phyloP scores from a whole-genome alignment of 371 early-diverging fungal species.

The Batrachochytrium dendrobatidis region DNA sequence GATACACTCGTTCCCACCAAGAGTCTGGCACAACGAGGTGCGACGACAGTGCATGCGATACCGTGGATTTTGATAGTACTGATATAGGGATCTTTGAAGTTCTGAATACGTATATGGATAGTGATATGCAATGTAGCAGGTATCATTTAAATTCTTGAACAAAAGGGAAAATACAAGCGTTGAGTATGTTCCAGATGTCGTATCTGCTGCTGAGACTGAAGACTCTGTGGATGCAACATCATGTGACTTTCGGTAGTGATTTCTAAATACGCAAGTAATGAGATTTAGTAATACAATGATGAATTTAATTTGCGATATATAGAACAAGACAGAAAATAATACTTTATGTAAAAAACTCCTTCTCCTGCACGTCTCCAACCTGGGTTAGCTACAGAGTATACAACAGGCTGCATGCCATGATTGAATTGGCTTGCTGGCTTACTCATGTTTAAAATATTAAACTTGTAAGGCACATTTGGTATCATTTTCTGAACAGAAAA shows the following conservation, averaged over 20 bases:
- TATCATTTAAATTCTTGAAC: slow-evolving; percentile 22
- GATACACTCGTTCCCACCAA: slow-evolving; percentile 33
- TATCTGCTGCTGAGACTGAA: neutral
- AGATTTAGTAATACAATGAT: neutral
- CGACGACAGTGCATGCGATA: slow-evolving; percentile 19
- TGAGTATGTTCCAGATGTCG: slow-evolving; percentile 17
- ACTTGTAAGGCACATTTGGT: slow-evolving; percentile 24
- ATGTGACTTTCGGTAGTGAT: slow-evolving; percentile 12
- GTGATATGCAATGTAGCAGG: slow-evolving; percentile 35
- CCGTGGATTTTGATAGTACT: slow-evolving; percentile 10
- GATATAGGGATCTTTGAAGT: slow-evolving; percentile 14
- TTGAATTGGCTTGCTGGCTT: slow-evolving; percentile 34
- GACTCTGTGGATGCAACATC: slow-evolving; percentile 8
- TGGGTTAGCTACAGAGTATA: slow-evolving; percentile 21
- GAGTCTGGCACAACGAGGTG: slow-evolving; percentile 18
- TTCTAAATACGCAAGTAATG: slow-evolving; percentile 10
- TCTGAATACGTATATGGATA: slow-evolving; percentile 43
- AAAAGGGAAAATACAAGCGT: slow-evolving; percentile 28
- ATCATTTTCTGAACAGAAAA: slow-evolving; percentile 27
- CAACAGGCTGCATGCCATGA: slow-evolving; percentile 33
- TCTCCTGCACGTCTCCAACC: slow-evolving; percentile 37
- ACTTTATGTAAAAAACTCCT: slow-evolving; percentile 30
- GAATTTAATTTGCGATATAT: neutral
- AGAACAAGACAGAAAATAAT: neutral
- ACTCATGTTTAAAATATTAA: slow-evolving; percentile 37